A percentile compares a stretch with the other conserved stretches of the same genome.
Evolutionary conservation across 139 green algal genomes (phyloP).

Genomic region (Tetradesmus obliquus): DNA sequence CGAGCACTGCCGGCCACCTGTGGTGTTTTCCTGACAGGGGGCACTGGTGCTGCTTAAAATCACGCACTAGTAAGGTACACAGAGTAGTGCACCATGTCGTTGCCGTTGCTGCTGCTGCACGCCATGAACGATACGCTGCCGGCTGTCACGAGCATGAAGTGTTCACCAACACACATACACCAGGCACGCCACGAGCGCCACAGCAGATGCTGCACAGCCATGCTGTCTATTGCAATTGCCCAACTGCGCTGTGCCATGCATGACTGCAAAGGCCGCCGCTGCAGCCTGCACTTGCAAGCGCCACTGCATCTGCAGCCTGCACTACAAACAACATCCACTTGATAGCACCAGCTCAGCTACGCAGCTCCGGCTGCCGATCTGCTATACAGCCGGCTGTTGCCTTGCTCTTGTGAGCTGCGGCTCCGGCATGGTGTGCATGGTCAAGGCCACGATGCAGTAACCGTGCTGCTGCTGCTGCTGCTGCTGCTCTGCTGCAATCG

Average conservation of each 20-base stretch:
- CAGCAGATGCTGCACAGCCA: not conserved
- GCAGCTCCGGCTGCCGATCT: no score
- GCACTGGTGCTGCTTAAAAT: not conserved
- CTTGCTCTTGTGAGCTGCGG: not conserved
- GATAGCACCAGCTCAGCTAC: no score
- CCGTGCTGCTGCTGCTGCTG: constrained; percentile 8
- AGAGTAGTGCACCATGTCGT: not conserved
- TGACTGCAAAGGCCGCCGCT: not conserved
- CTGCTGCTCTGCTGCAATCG: not conserved
- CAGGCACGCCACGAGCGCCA: not conserved
- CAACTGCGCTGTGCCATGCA: not conserved
- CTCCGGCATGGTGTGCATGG: not conserved
- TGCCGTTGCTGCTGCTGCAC: not conserved
- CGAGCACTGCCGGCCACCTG: not conserved
- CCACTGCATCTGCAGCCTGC: not conserved
- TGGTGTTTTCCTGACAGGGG: not conserved
- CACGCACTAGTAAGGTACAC: not conserved
- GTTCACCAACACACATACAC: not conserved
- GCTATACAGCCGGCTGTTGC: no score
- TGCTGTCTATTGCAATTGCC: not conserved
- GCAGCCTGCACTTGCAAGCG: not conserved
- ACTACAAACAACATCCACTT: no score
- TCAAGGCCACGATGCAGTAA: not conserved
- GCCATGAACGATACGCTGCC: not conserved
- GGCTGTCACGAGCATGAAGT: not conserved